These are phyloP conservation scores for Trichoderma sp. DNA, from an alignment of 2,329 filamentous ascomycete species.

Conservation along the genomic window DNA sequence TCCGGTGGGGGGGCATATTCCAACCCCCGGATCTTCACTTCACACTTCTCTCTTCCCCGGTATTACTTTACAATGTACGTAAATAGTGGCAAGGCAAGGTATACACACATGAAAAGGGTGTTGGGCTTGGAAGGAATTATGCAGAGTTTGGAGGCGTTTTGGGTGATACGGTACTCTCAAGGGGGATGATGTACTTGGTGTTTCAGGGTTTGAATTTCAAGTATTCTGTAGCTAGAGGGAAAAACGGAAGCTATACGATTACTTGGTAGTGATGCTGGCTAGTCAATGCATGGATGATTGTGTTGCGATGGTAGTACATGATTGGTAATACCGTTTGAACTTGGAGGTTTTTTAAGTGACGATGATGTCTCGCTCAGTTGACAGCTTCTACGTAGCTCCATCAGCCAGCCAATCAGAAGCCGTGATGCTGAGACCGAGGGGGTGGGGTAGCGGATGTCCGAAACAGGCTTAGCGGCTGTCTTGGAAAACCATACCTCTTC, in stretches of 20 bases:
- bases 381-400: not conserved
- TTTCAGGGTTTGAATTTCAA: conserved; percentile 24
- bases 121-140: conserved; percentile 33
- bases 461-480: not conserved
- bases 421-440: conserved; percentile 12
- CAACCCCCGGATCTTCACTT: not conserved
- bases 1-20: not conserved
- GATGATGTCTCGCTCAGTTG: not conserved
- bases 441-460: conserved; percentile 9
- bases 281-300: not conserved
- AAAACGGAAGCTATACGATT: conserved; percentile 30
- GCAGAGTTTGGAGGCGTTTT: conserved; percentile 31
- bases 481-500: conserved; percentile 17
- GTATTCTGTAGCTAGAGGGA: conserved; percentile 27
- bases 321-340: no score
- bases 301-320: not conserved
- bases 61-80: conserved; percentile 35
- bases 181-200: conserved; percentile 30
- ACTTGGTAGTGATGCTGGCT: not conserved
- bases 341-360: no score
- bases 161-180: conserved; percentile 24
- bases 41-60: conserved; percentile 11
- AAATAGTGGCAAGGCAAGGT: conserved; percentile 39
- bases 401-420: conserved; percentile 10
- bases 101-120: conserved; percentile 49